These are phyloP conservation scores for Byssothecium circinans DNA, from an alignment of 2,329 filamentous ascomycete species.

Conservation along the genomic window DNA sequence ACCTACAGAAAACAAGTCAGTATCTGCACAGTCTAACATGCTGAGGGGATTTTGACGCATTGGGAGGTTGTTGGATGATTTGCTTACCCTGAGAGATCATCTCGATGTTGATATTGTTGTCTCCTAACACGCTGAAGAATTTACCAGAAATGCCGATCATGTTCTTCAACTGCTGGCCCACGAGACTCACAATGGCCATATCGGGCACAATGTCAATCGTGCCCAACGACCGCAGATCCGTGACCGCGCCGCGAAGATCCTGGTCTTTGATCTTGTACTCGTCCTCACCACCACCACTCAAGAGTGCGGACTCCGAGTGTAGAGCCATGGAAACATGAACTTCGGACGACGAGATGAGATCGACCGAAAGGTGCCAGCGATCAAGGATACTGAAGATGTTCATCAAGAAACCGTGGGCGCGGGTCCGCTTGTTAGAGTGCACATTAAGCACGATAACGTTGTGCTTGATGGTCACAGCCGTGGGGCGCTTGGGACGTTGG, in stretches of 20 bases:
- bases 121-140: constrained; percentile 93
- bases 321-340: constrained; percentile 98
- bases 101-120: constrained; percentile 94
- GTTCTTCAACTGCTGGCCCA: constrained; percentile 96
- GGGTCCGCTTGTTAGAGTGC: constrained; percentile 93
- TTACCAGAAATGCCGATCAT: constrained; percentile 88
- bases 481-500: constrained; percentile 53
- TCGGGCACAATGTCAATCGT: constrained; percentile 86
- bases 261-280: constrained; percentile 52
- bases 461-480: constrained; percentile 91
- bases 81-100: constrained; percentile 95
- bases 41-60: too few species aligned
- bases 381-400: constrained; percentile 91
- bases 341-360: constrained; percentile 94
- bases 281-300: constrained; percentile 50
- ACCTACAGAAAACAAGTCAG: constrained; percentile 55
- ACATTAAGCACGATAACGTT: constrained; percentile 97
- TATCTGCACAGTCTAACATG: background rate
- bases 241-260: constrained; percentile 56
- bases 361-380: constrained; percentile 82
- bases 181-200: constrained; percentile 94
- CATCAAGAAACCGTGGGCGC: constrained; percentile 94
- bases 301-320: constrained; percentile 69
- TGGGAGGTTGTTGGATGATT: too few species aligned
- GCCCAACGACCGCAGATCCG: constrained; percentile 77